A percentile compares a stretch with the other conserved stretches of the same genome.
These are phyloP conservation scores for Pichia sp. DNA, from an alignment of 1,139 yeast genomes.

Conservation along the genomic window DNA sequence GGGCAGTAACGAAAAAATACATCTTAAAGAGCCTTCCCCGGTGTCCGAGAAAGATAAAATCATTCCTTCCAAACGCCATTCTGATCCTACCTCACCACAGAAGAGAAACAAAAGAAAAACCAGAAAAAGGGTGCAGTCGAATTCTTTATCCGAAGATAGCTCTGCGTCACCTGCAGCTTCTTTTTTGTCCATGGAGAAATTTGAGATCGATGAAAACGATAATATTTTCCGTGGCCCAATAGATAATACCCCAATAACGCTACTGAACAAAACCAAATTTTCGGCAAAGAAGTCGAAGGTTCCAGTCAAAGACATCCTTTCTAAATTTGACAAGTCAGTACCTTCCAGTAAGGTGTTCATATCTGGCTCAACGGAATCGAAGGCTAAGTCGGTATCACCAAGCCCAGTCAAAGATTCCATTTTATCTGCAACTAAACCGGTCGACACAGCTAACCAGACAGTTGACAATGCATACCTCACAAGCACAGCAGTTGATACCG, in stretches of 20 bases:
- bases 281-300: slow-evolving; percentile 1
- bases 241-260: slow-evolving; percentile 11
- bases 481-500: neutral
- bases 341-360: slow-evolving; percentile 18
- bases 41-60: slow-evolving; percentile 9
- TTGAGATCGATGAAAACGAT: slow-evolving; percentile 20
- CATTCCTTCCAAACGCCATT: slow-evolving; percentile 15
- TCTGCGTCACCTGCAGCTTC: slow-evolving; percentile 9
- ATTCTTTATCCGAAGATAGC: slow-evolving; percentile 11
- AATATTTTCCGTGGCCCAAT: slow-evolving; percentile 12
- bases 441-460: neutral
- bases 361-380: neutral
- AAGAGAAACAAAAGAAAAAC: slow-evolving; percentile 10
- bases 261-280: slow-evolving; percentile 12
- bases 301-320: slow-evolving; percentile 15
- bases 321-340: slow-evolving; percentile 18
- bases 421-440: neutral
- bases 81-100: neutral
- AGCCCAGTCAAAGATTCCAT: neutral
- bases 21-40: slow-evolving; percentile 2
- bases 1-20: no score
- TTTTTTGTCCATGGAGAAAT: slow-evolving; percentile 21
- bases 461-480: neutral
- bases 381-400: neutral
- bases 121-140: slow-evolving; percentile 7